A percentile compares a stretch with the other conserved stretches of the same genome.
Conservation (phyloP, 257 asterid species). For the Solanum bulbocastanum region DNA sequence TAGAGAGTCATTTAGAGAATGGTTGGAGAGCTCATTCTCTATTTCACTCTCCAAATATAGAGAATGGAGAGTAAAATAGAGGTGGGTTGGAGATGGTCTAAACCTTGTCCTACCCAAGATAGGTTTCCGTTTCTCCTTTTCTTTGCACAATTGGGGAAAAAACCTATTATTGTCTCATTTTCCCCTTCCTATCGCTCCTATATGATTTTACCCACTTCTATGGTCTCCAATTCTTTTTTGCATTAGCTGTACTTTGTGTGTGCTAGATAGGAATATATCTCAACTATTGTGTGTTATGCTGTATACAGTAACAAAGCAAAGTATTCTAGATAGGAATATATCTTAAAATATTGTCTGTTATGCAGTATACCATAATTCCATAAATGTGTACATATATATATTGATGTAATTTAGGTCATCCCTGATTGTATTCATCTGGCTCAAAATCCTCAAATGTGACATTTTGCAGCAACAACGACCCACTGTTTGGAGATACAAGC, state of each 20-base stretch:
- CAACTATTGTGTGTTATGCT: background rate
- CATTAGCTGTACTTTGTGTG: background rate
- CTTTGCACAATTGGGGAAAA: background rate
- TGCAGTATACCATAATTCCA: background rate
- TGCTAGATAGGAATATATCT: background rate
- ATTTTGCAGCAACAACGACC: constrained; percentile 72
- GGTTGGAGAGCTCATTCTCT: too few relatives aligned
- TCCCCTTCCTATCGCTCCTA: background rate
- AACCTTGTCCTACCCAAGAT: background rate
- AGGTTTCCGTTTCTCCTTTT: background rate
- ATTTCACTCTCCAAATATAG: too few relatives aligned
- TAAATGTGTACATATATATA: background rate
- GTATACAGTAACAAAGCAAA: background rate
- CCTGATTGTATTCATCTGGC: constrained; percentile 33
- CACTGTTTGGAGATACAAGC: constrained; percentile 50
- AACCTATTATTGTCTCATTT: background rate
- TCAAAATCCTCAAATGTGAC: constrained; percentile 62
- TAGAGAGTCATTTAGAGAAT: too few relatives aligned
- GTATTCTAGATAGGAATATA: background rate
- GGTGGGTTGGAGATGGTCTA: too few relatives aligned
- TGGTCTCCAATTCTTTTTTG: background rate
- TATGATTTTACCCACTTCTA: background rate
- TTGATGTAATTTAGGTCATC: background rate
- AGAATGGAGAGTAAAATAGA: too few relatives aligned
- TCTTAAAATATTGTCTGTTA: background rate